A percentile compares a stretch with the other conserved stretches of the same genome.
These are phyloP conservation scores for Tetracentron sinense DNA, from an alignment of 164 flowering plant species.

Conservation along the genomic window DNA sequence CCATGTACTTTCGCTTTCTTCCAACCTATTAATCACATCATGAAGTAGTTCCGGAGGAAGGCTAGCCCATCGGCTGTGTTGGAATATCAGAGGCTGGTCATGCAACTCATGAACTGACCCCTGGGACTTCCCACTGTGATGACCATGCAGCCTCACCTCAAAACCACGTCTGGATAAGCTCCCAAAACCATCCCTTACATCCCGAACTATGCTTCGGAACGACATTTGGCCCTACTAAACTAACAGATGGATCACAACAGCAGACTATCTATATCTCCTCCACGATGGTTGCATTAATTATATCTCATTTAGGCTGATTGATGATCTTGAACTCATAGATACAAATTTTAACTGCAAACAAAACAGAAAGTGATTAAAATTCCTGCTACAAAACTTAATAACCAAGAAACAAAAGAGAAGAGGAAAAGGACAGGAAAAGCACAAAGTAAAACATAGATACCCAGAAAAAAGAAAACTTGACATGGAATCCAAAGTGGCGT, in stretches of 20 bases:
- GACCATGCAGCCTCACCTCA: slow-evolving; percentile 72
- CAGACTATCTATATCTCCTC: slow-evolving; percentile 1
- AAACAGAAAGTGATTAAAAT: slow-evolving; percentile 13
- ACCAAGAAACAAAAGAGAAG: too few relatives aligned
- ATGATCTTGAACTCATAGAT: not conserved
- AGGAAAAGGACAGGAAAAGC: slow-evolving; percentile 34
- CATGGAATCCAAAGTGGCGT: slow-evolving; percentile 32
- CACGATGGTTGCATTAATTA: slow-evolving; percentile 20
- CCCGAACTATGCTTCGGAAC: slow-evolving; percentile 85
- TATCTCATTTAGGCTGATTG: not conserved
- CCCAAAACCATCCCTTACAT: slow-evolving; percentile 85
- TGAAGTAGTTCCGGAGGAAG: slow-evolving; percentile 87
- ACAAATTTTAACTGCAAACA: slow-evolving; percentile 23
- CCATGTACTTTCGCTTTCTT: slow-evolving; percentile 84
- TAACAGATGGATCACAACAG: not conserved
- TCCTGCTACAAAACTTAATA: too few relatives aligned
- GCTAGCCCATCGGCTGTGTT: slow-evolving; percentile 77
- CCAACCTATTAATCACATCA: slow-evolving; percentile 83
- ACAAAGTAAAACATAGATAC: slow-evolving; percentile 34
- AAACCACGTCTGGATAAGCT: slow-evolving; percentile 84
- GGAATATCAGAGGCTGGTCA: slow-evolving; percentile 49
- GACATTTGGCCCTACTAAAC: slow-evolving; percentile 50
- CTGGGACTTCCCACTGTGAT: slow-evolving; percentile 67
- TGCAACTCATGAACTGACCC: slow-evolving; percentile 59
- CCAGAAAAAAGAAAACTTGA: slow-evolving; percentile 36